These are phyloP conservation scores for Plectosphaerella plurivora DNA, from an alignment of 2,329 filamentous ascomycete species.

Conservation along the genomic window DNA sequence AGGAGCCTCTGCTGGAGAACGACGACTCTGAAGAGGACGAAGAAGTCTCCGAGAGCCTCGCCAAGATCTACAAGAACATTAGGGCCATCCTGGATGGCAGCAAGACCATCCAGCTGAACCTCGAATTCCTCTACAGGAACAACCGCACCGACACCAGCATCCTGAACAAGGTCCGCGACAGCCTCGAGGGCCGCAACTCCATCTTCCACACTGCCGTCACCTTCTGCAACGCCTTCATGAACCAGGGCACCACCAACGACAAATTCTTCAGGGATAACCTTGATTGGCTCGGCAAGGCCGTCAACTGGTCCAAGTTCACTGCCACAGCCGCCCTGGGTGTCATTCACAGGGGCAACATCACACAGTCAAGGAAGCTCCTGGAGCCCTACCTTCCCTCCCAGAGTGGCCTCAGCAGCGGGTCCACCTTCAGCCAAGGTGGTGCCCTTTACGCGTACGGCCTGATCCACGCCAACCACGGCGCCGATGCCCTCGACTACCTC, in stretches of 20 bases:
- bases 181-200: conserved; percentile 90
- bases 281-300: conserved; percentile 96
- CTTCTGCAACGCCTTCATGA: conserved; percentile 98
- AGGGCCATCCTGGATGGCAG: conserved; percentile 75
- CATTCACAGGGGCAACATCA: conserved; percentile 92
- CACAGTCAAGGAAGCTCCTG: conserved; percentile 86
- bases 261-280: conserved; percentile 98
- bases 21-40: conserved; percentile 48
- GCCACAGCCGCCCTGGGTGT: conserved; percentile 94
- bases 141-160: conserved; percentile 91
- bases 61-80: conserved; percentile 58
- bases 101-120: conserved; percentile 88
- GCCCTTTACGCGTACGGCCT: conserved; percentile 92
- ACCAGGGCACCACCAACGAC: conserved; percentile 95
- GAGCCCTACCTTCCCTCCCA: conserved; percentile 89
- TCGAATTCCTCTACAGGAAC: conserved; percentile 94
- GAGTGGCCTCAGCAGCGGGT: conserved; percentile 70
- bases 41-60: conserved; percentile 45
- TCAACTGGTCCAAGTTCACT: conserved; percentile 99
- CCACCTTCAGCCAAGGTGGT: conserved; percentile 92
- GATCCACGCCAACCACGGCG: conserved; percentile 96
- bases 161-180: conserved; percentile 94
- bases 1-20: conserved; percentile 42
- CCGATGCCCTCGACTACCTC: conserved; percentile 79
- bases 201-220: conserved; percentile 98